Evolutionary conservation across 129 eudicot species (phyloP), one percentile per base, ranked within the genome.

Genomic region (Solidago caesia): DNA sequence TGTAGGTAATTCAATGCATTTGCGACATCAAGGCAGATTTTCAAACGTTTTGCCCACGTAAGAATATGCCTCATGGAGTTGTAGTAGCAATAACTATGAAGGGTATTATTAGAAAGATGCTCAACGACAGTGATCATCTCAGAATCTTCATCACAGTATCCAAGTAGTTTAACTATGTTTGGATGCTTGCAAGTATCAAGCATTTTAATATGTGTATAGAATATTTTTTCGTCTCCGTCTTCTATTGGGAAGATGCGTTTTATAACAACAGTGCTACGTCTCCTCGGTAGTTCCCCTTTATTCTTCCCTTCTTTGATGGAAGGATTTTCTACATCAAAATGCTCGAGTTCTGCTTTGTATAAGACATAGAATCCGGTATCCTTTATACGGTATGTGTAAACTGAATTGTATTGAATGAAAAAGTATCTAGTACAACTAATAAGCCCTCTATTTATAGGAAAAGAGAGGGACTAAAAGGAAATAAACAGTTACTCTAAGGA

Each of bases 341-440:
- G 16, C 9, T 72, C 57, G 6, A 72, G 67, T 57, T 57, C 6
- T 72, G 56, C 67, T 42, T 2, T 72, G 44, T 72, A 72, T 7
- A 10, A 6, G 0, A 1, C 7, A 43, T 21, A 21, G 12, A 0
- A 12, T 44, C 0, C 3, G 0, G 1, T 4, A 5, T 1, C 6
- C 2, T 4, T 2, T 25, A 11, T 44, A 8, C 0, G 0, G 43
- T 59, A 4, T 44, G 25, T n/a, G n/a, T n/a, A n/a, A n/a, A n/a
- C n/a, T n/a, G n/a, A n/a, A n/a, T n/a, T n/a, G n/a, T n/a, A n/a
- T n/a, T n/a, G n/a, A n/a, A n/a, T n/a, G n/a, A n/a, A n/a, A n/a
- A n/a, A n/a, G n/a, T n/a, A n/a, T n/a, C n/a, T n/a, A n/a, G n/a
- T n/a, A n/a, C n/a, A n/a, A n/a, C n/a, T n/a, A n/a, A n/a, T n/a